These are phyloP conservation scores for Erysimum pusillum DNA, from an alignment of 441 rosid species.

Conservation along the genomic window DNA sequence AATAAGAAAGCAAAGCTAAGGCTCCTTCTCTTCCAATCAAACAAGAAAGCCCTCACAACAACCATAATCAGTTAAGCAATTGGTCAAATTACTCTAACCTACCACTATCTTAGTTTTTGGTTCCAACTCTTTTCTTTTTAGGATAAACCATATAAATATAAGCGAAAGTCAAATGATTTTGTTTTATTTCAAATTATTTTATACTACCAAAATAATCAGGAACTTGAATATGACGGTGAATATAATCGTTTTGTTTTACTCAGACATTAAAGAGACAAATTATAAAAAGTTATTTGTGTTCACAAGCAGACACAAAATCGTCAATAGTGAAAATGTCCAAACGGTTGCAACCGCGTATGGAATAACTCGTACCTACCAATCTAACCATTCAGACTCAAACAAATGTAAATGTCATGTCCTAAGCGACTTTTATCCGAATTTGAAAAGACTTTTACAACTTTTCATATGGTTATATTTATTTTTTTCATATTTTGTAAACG, in stretches of 20 bases:
- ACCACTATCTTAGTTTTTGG: neutral
- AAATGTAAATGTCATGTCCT: neutral
- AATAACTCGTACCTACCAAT: neutral
- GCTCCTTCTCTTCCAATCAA: slow-evolving; percentile 13
- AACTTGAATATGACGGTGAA: neutral
- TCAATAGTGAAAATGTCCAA: neutral
- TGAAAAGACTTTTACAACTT: neutral
- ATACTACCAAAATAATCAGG: neutral
- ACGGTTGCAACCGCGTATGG: neutral
- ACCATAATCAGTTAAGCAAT: slow-evolving; percentile 33
- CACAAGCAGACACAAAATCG: no score
- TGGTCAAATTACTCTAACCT: slow-evolving; percentile 22
- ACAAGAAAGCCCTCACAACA: slow-evolving; percentile 17
- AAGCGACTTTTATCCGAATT: neutral
- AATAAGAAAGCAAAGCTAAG: no score
- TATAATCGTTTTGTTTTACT: neutral
- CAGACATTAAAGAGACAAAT: neutral
- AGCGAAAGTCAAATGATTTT: neutral
- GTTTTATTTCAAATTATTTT: neutral
- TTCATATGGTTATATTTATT: neutral
- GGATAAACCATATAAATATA: neutral
- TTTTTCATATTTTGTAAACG: neutral
- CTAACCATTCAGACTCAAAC: neutral
- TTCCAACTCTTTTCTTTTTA: neutral
- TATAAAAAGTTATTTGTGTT: no score